Evolutionary conservation across 306 rosid species (phyloP).

Genomic region (Malus sieversii): DNA sequence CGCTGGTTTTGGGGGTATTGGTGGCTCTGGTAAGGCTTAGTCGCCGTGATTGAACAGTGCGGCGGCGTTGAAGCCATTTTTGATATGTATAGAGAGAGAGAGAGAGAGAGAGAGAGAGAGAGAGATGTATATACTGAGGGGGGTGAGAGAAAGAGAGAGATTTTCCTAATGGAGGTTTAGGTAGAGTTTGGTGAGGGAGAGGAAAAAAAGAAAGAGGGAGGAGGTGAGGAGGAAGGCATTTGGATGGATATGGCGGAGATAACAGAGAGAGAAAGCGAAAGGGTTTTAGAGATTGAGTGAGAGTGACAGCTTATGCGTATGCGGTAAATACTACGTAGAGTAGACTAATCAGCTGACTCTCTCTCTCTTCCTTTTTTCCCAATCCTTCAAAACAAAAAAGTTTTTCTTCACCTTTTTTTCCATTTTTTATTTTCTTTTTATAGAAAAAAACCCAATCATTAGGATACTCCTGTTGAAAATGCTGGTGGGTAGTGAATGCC

Average conservation of each 20-base stretch:
- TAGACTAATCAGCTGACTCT: neutral
- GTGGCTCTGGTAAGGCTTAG: constrained; percentile 42
- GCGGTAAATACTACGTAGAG: neutral
- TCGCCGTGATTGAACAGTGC: constrained; percentile 42
- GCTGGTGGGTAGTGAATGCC: no score
- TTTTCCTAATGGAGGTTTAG: neutral
- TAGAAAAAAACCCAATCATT: no score
- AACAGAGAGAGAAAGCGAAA: neutral
- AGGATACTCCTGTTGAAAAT: no score
- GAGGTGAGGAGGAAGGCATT: constrained; percentile 7
- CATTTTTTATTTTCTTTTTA: no score
- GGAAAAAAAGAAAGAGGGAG: neutral
- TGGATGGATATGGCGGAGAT: constrained; percentile 10
- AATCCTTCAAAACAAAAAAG: neutral
- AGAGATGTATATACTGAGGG: neutral
- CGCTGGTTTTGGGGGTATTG: constrained; percentile 36
- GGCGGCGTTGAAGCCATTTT: constrained; percentile 69
- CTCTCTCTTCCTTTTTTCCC: neutral
- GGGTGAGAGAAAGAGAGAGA: neutral
- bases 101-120: neutral
- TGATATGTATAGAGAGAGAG: neutral
- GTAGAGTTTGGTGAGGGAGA: constrained; percentile 10
- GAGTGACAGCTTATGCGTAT: neutral
- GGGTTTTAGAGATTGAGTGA: neutral
- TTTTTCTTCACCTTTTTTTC: no score